Evolutionary conservation across 148 eudicot genomes (phyloP).

Genomic region (Amaranthus palmeri): DNA sequence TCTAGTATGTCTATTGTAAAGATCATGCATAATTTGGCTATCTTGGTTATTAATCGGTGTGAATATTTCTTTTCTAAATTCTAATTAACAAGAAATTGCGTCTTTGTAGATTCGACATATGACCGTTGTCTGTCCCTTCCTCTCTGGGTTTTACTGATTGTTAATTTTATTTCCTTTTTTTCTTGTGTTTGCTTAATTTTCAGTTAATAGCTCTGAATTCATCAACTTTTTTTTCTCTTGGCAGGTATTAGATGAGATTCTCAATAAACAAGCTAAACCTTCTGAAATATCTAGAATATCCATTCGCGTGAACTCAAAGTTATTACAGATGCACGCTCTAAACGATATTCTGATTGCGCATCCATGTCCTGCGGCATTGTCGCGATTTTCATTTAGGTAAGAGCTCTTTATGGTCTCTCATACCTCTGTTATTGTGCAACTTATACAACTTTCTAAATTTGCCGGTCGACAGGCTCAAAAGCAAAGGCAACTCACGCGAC

Average conservation of each 20-base stretch:
- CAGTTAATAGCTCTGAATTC: background rate
- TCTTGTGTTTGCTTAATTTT: background rate
- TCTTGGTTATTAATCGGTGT: background rate
- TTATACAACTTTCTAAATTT: background rate
- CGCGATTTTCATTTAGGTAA: slow-evolving; percentile 86
- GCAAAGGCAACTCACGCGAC: slow-evolving; percentile 33
- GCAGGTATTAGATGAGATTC: slow-evolving; percentile 67
- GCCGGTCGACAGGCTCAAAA: slow-evolving; percentile 38
- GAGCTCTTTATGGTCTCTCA: background rate
- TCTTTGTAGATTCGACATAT: background rate
- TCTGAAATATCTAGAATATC: slow-evolving; percentile 74
- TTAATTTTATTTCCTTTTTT: background rate
- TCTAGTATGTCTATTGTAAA: no score
- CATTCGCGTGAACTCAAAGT: slow-evolving; percentile 50
- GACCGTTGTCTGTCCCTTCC: background rate
- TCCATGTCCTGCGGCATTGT: slow-evolving; percentile 87
- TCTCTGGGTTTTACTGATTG: background rate
- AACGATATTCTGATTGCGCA: slow-evolving; percentile 79
- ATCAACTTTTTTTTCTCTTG: background rate
- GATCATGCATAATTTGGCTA: background rate
- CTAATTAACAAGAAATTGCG: background rate
- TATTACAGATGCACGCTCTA: slow-evolving; percentile 52
- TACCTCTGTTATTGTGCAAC: background rate
- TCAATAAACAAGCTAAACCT: slow-evolving; percentile 45
- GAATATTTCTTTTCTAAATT: background rate